Percentiles rank a stretch among this genome's conserved stretches.
Evolutionary conservation across 768 basidiomycete genomes (phyloP).

Genomic region (Zangia roseola): DNA sequence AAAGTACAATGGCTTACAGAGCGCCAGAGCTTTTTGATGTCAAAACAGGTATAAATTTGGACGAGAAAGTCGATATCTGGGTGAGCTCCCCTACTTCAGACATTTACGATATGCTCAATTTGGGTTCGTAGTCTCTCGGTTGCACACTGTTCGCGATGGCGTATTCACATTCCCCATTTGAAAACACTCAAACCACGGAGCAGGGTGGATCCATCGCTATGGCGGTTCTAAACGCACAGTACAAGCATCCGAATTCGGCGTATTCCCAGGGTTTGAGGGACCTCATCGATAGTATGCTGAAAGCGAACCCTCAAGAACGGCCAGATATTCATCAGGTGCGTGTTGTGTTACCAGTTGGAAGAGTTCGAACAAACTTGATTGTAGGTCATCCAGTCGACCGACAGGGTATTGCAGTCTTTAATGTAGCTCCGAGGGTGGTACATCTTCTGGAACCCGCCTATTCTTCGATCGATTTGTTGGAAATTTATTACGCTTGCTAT

Average conservation of each 20-base stretch:
- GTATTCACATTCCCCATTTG: constrained; percentile 95
- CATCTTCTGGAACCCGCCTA: neutral
- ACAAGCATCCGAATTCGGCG: constrained; percentile 82
- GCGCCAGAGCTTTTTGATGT: constrained; percentile 98
- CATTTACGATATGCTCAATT: constrained; percentile 6
- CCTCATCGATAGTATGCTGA: constrained; percentile 83
- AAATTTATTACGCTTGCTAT: constrained; percentile 7
- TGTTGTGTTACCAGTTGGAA: constrained; percentile 1
- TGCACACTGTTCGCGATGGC: constrained; percentile 94
- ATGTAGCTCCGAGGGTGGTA: constrained; percentile 31
- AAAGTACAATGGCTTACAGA: constrained; percentile 97
- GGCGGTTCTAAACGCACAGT: constrained; percentile 93
- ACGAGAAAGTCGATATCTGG: constrained; percentile 98
- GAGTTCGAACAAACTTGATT: constrained; percentile 3
- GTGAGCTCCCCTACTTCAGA: constrained; percentile 41
- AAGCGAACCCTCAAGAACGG: constrained; percentile 75
- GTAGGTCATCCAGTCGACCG: constrained; percentile 67
- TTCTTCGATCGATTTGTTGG: neutral
- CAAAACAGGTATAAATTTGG: constrained; percentile 80
- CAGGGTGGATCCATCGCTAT: constrained; percentile 97
- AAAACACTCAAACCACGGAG: constrained; percentile 86
- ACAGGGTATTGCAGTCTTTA: constrained; percentile 60
- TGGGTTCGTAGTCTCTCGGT: constrained; percentile 77
- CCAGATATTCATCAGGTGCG: constrained; percentile 84
- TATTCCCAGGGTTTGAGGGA: constrained; percentile 83